Conservation (phyloP, 2,329 filamentous ascomycete genomes). For the Orbilia blumenaviensis region DNA sequence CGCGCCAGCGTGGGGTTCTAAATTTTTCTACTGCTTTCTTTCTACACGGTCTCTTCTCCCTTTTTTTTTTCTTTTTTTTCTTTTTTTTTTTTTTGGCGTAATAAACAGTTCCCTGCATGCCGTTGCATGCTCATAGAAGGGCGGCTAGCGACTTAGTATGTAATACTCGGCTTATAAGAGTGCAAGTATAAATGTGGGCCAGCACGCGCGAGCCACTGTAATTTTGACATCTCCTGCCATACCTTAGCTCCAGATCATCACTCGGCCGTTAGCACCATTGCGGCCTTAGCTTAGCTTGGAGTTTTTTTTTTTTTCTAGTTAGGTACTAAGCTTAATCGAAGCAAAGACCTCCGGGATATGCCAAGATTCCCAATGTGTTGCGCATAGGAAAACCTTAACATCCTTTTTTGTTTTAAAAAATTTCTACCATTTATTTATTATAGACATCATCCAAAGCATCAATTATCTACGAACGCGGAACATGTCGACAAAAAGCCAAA, state of each 20-base stretch:
- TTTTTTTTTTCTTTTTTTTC: background rate
- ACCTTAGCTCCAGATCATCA: no score
- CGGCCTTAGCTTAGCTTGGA: no score
- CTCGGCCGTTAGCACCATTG: no score
- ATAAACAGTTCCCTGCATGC: background rate
- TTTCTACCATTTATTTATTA: no score
- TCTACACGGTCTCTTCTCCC: background rate
- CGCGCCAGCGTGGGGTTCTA: background rate
- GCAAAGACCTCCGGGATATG: no score
- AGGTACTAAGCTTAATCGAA: no score
- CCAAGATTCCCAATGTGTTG: background rate
- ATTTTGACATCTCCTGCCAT: background rate
- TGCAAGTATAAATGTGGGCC: background rate
- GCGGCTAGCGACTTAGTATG: background rate
- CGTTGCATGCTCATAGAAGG: background rate
- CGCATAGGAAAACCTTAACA: background rate
- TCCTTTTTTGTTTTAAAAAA: background rate
- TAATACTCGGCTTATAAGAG: constrained; percentile 6
- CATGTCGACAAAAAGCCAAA: background rate
- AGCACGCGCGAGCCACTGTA: background rate
- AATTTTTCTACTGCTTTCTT: background rate
- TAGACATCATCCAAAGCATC: background rate
- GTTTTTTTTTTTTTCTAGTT: no score
- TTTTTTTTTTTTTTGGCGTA: no score
- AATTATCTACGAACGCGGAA: background rate